phyloP scores from a whole-genome alignment of 441 rosid genomes.

The Flueggea neowawraea region DNA sequence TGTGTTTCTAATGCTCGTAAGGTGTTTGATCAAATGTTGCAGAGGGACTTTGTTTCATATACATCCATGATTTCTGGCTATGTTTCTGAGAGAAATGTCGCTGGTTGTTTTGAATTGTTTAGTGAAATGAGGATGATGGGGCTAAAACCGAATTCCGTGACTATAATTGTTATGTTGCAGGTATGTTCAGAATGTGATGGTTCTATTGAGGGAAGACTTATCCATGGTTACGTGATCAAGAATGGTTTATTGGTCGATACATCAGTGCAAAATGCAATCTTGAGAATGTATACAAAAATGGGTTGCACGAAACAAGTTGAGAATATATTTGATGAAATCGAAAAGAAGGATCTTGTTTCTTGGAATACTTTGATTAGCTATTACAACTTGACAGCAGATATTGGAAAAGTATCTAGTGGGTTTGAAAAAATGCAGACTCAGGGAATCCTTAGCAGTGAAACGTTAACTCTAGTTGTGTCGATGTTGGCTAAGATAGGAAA shows the following conservation, averaged over 20 bases:
- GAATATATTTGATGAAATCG: conserved; percentile 6
- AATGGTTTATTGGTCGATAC: conserved; percentile 12
- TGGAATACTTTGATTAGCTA: conserved; percentile 18
- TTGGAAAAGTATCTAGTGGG: conserved; percentile 14
- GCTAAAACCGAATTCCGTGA: conserved; percentile 21
- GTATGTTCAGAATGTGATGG: conserved; percentile 6
- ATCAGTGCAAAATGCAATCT: conserved; percentile 27
- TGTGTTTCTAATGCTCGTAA: conserved; percentile 10
- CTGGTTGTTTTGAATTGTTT: conserved; percentile 20
- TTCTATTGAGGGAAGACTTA: conserved; percentile 8
- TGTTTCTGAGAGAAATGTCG: conserved; percentile 20
- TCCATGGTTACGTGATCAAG: conserved; percentile 14
- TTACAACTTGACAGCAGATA: conserved; percentile 7
- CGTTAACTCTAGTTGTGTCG: conserved; percentile 34
- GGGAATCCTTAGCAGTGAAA: conserved; percentile 30
- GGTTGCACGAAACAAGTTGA: conserved; percentile 12
- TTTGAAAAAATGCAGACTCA: conserved; percentile 35
- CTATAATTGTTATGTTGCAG: conserved; percentile 18
- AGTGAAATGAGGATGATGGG: conserved; percentile 23
- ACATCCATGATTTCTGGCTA: conserved; percentile 22
- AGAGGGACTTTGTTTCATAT: conserved; percentile 30
- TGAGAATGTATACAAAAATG: conserved; percentile 13
- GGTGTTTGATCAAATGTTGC: conserved; percentile 29
- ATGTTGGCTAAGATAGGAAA: conserved; percentile 30
- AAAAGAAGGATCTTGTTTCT: conserved; percentile 14